phyloP scores from a whole-genome alignment of 345 rosid genomes.

The Ricinus communis region DNA sequence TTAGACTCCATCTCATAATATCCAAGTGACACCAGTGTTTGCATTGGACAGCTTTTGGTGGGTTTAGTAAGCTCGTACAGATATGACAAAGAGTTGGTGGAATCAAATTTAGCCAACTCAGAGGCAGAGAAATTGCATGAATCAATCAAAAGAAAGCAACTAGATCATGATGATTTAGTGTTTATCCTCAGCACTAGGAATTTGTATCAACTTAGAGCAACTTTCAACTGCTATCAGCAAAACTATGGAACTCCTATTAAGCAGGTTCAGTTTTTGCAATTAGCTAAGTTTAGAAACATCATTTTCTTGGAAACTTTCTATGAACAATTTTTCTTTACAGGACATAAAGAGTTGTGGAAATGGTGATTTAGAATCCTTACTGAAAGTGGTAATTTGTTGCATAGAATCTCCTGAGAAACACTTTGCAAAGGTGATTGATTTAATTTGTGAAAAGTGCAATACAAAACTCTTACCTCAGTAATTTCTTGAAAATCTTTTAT shows the following conservation, averaged over 20 bases:
- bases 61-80: constrained; percentile 72
- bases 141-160: constrained; percentile 53
- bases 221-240: constrained; percentile 60
- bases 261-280: constrained; percentile 47
- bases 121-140: constrained; percentile 66
- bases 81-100: constrained; percentile 61
- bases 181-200: constrained; percentile 70
- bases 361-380: constrained; percentile 51
- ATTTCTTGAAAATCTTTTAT: neutral
- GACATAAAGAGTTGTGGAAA: constrained; percentile 58
- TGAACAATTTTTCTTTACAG: constrained; percentile 33
- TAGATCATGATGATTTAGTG: constrained; percentile 61
- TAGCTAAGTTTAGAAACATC: neutral
- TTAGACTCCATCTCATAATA: neutral
- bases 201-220: constrained; percentile 64
- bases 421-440: constrained; percentile 65
- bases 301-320: neutral
- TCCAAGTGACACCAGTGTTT: constrained; percentile 2
- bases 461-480: neutral
- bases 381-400: constrained; percentile 52
- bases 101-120: constrained; percentile 48
- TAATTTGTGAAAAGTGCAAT: neutral
- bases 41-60: constrained; percentile 53
- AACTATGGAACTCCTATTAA: constrained; percentile 50
- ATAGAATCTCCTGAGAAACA: constrained; percentile 72